Conservation (phyloP, 129 eudicot genomes). For the Smallanthus sonchifolius region DNA sequence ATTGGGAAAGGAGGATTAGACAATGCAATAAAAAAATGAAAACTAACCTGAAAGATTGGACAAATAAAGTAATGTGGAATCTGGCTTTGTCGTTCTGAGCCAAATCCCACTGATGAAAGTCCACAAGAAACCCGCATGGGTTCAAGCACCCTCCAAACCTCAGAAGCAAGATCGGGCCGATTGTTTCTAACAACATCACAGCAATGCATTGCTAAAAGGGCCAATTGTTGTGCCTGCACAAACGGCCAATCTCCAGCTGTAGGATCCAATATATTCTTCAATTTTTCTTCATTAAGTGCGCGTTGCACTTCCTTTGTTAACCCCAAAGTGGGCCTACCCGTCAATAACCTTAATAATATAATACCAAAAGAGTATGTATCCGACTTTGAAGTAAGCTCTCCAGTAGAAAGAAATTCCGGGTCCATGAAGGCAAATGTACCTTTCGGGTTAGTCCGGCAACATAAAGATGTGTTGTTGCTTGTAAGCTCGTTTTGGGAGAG, state of each 20-base stretch:
- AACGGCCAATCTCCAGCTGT: slow-evolving; percentile 99
- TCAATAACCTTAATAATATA: slow-evolving; percentile 61
- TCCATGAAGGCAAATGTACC: slow-evolving; percentile 78
- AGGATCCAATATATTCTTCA: slow-evolving; percentile 62
- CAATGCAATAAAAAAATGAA: not conserved
- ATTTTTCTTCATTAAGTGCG: slow-evolving; percentile 61
- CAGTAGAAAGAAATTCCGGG: slow-evolving; percentile 73
- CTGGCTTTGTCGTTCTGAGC: slow-evolving; percentile 44
- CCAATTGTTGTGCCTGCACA: slow-evolving; percentile 91
- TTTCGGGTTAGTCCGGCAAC: slow-evolving; percentile 56
- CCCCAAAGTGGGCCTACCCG: slow-evolving; percentile 74
- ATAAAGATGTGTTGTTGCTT: slow-evolving; percentile 43
- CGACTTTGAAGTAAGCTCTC: slow-evolving; percentile 80
- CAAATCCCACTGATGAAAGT: slow-evolving; percentile 37
- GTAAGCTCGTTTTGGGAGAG: slow-evolving; percentile 45
- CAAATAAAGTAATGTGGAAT: slow-evolving; percentile 71
- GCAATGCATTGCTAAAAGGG: slow-evolving; percentile 67
- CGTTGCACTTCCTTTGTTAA: slow-evolving; percentile 59
- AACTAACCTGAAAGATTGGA: slow-evolving; percentile 88
- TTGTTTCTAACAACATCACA: slow-evolving; percentile 46
- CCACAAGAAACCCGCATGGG: slow-evolving; percentile 81
- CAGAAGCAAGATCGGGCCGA: slow-evolving; percentile 76
- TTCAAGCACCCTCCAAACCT: slow-evolving; percentile 86
- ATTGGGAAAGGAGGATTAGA: not conserved
- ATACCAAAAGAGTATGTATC: slow-evolving; percentile 89